Evolutionary conservation across 768 basidiomycete species (phyloP).

Genomic region (Xerocomellus amylosporus): DNA sequence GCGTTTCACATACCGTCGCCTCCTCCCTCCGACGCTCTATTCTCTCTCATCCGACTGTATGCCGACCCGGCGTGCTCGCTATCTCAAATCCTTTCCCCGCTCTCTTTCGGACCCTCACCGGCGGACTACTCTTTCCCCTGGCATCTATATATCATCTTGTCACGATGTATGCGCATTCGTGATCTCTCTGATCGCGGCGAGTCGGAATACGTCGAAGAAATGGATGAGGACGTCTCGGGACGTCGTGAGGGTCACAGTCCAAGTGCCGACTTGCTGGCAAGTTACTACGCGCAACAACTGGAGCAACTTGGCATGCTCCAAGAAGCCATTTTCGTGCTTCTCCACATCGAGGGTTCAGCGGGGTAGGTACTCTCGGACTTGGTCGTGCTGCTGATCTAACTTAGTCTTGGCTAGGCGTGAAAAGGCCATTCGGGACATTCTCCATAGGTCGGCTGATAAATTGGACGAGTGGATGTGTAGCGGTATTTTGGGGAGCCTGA

Average conservation of each 20-base stretch:
- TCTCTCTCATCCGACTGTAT: conserved; percentile 75
- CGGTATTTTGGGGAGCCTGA: conserved; percentile 70
- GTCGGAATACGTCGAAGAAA: conserved; percentile 35
- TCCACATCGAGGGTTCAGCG: conserved; percentile 78
- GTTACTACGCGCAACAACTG: conserved; percentile 82
- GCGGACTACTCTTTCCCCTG: conserved; percentile 84
- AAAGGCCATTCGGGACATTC: conserved; percentile 76
- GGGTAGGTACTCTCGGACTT: conserved; percentile 51
- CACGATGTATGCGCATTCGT: conserved; percentile 75
- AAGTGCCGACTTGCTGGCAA: conserved; percentile 78
- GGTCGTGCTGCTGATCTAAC: conserved; percentile 3
- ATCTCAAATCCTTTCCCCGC: conserved; percentile 66
- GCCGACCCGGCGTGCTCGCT: conserved; percentile 68
- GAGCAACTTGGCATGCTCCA: conserved; percentile 79
- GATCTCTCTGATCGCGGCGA: conserved; percentile 85
- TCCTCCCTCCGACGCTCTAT: conserved; percentile 69
- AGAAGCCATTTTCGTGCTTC: conserved; percentile 83
- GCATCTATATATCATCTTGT: conserved; percentile 89
- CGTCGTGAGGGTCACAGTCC: conserved; percentile 74
- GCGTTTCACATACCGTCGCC: conserved; percentile 44
- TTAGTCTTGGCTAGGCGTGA: conserved; percentile 57
- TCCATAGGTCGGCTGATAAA: conserved; percentile 63
- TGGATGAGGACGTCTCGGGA: conserved; percentile 43
- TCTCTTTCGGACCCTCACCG: conserved; percentile 71
- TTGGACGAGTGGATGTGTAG: conserved; percentile 73